Percentiles rank a stretch among this genome's conserved stretches.
Evolutionary conservation across 2,329 filamentous ascomycete species (phyloP).

Genomic region (Rhytidhysteron rufulum): DNA sequence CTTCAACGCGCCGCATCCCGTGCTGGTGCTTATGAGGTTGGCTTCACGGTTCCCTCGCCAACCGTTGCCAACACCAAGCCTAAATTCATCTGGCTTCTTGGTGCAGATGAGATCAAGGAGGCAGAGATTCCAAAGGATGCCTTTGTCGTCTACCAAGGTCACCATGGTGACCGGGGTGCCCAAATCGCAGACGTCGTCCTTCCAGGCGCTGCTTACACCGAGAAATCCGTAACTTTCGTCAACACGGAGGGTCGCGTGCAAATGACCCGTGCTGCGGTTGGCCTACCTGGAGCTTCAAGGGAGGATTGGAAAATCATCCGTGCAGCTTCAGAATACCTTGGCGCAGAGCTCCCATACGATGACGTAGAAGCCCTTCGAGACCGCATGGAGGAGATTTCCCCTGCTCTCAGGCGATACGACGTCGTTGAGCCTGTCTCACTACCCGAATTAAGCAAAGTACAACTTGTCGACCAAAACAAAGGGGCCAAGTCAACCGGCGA

Average conservation of each 20-base stretch:
- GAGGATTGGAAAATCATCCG: constrained; percentile 99
- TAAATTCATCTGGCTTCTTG: constrained; percentile 96
- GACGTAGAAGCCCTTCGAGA: constrained; percentile 85
- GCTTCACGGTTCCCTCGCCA: constrained; percentile 82
- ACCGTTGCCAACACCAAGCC: constrained; percentile 79
- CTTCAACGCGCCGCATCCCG: constrained; percentile 91
- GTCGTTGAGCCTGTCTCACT: constrained; percentile 74
- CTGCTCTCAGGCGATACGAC: constrained; percentile 84
- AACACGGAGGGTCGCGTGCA: constrained; percentile 98
- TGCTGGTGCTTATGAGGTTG: constrained; percentile 90
- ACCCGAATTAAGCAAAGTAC: constrained; percentile 80
- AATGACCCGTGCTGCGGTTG: constrained; percentile 85
- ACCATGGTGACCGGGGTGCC: constrained; percentile 92
- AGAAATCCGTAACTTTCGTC: constrained; percentile 93
- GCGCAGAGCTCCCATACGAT: constrained; percentile 83
- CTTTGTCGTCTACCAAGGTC: constrained; percentile 96
- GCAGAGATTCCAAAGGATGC: constrained; percentile 90
- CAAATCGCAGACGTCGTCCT: constrained; percentile 91
- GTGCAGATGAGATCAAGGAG: constrained; percentile 84
- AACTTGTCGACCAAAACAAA: constrained; percentile 96
- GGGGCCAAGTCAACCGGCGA: constrained; percentile 68
- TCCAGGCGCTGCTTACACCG: constrained; percentile 91
- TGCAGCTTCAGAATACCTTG: constrained; percentile 86
- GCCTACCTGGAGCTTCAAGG: constrained; percentile 80
- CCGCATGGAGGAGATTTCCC: constrained; percentile 92